phyloP scores from a whole-genome alignment of 2,329 filamentous ascomycete species.

The Septoria linicola region DNA sequence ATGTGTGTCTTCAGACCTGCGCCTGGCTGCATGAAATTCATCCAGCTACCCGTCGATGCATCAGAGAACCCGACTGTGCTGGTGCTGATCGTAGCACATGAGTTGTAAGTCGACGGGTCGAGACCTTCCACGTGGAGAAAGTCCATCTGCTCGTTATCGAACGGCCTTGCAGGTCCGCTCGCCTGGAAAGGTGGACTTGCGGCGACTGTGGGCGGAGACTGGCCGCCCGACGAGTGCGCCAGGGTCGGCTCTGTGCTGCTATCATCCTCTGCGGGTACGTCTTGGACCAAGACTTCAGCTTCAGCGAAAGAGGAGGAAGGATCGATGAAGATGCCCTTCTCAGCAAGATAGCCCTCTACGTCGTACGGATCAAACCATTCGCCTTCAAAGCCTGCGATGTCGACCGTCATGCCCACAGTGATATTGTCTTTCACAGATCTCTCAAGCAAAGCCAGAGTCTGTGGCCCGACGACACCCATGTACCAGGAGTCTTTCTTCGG shows the following conservation, averaged over 20 bases:
- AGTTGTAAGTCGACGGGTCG: conserved; percentile 6
- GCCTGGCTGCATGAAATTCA: conserved; percentile 32
- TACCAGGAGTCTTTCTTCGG: conserved; percentile 30
- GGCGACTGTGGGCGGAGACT: neutral
- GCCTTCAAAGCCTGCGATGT: conserved; percentile 64
- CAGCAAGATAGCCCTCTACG: conserved; percentile 69
- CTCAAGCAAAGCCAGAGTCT: conserved; percentile 31
- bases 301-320: conserved; percentile 60
- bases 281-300: conserved; percentile 44
- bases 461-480: conserved; percentile 34
- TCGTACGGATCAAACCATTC: conserved; percentile 77
- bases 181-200: neutral
- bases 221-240: neutral
- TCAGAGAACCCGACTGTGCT: conserved; percentile 28
- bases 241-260: neutral
- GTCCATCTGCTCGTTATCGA: conserved; percentile 18
- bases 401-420: conserved; percentile 44
- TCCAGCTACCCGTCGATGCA: conserved; percentile 29
- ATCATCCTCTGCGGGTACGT: conserved; percentile 1
- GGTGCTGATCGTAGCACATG: conserved; percentile 17
- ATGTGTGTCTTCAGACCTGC: conserved; percentile 11
- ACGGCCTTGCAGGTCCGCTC: neutral
- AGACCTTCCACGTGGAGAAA: conserved; percentile 4
- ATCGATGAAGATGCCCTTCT: conserved; percentile 63
- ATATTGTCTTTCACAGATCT: conserved; percentile 30